Evolutionary conservation across 805 yeast genomes (phyloP), one percentile per base, ranked within the genome.

Genomic region (Cyberlindnera saturnus): DNA sequence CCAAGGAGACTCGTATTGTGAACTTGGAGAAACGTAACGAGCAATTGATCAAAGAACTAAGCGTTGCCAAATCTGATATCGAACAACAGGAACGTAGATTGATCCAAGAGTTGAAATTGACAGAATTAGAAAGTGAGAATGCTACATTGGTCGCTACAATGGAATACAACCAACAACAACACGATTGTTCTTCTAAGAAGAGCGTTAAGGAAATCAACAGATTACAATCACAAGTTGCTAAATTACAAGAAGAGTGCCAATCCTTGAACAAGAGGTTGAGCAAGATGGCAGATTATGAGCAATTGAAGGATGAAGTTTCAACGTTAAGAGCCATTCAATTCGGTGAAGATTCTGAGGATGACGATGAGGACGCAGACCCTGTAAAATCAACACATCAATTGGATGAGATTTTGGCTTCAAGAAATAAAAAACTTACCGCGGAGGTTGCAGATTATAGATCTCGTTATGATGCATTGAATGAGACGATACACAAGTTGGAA

Each of bases 21-120:
- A 88, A 83, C 53, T 72, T 89, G 42, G 95, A 88, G 59, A 75
- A 75, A 48, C 71, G 96, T 46, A 90, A 88, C 55, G 86, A 85
- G 55, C 81, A 82, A 40, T 67, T 89, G 42, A 75, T 87, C 45
- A 70, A 79, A 15, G 84, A 84, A 43, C 61, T 89, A 41, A 75
- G 83, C 34, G 62, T 69, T 36, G 70, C 78, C 3, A 75, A 55
- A 19, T 45, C 75, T 32, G 71, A 74, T 42, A 70, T 61, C 9
- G 64, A 62, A 4, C 77, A 63, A 50, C 68, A 55, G 56, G 74
- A 66, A 50, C 62, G 50, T 47, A 72, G 59, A 50, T 50, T 74
- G 20, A 69, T 65, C 44, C 66, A 65, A 38, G 71, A 70, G 31
- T 36, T 59, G 48, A 74, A 73, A 53, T 61, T 79, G 16, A 63